phyloP scores from a whole-genome alignment of 2,329 filamentous ascomycete species.

The Aspergillus brunneoviolaceus region DNA sequence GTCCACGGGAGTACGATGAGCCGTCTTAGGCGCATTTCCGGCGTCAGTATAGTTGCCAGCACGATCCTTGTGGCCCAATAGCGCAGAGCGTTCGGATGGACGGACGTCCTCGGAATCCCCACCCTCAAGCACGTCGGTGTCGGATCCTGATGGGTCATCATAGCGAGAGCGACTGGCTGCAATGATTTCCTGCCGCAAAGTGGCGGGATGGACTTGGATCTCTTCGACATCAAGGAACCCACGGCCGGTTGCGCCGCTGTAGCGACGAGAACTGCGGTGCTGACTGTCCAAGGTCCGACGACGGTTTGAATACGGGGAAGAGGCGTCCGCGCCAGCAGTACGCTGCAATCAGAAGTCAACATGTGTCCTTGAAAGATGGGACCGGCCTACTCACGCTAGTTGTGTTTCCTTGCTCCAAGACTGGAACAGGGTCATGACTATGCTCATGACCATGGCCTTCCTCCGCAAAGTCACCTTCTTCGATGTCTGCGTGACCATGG shows the following conservation, averaged over 20 bases:
- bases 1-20: constrained; percentile 16
- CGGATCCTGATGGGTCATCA: constrained; percentile 56
- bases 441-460: constrained; percentile 43
- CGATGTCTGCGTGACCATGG: constrained; percentile 49
- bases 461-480: constrained; percentile 47
- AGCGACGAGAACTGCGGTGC: constrained; percentile 32
- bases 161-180: constrained; percentile 69
- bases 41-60: constrained; percentile 36
- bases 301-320: constrained; percentile 33
- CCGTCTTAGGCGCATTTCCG: constrained; percentile 15
- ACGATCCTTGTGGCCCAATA: constrained; percentile 45
- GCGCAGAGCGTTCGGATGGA: constrained; percentile 45
- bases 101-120: constrained; percentile 53
- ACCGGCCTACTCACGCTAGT: not conserved
- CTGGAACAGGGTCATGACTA: constrained; percentile 37
- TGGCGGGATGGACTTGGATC: constrained; percentile 82
- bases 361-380: not conserved
- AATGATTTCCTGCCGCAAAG: constrained; percentile 90
- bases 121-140: constrained; percentile 54
- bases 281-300: constrained; percentile 27
- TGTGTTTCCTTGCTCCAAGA: constrained; percentile 40
- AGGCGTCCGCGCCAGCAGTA: constrained; percentile 29
- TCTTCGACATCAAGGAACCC: constrained; percentile 61
- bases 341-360: constrained; percentile 17
- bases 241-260: constrained; percentile 57